Evolutionary conservation across 257 asterid species (phyloP).

Genomic region (Solanum habrochaites): DNA sequence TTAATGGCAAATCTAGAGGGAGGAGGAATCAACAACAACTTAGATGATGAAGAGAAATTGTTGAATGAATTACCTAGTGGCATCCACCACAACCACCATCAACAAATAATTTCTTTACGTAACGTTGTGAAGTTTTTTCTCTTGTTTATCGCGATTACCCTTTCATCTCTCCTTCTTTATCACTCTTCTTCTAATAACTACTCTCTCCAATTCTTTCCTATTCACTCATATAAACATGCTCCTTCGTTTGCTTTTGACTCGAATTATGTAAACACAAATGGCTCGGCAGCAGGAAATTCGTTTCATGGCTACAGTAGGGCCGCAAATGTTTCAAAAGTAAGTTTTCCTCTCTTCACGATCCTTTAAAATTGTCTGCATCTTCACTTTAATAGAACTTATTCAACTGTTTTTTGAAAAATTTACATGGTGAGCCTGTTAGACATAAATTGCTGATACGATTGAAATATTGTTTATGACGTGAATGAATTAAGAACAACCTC

Average conservation of each 20-base stretch:
- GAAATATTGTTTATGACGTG: no score
- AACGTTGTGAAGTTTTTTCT: not conserved
- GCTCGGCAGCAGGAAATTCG: not conserved
- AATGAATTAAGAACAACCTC: not conserved
- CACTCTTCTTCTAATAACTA: not conserved
- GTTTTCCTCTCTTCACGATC: not conserved
- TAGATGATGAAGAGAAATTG: not conserved
- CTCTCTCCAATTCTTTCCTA: not conserved
- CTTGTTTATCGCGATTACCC: not conserved
- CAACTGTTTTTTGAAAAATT: no score
- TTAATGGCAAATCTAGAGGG: not conserved
- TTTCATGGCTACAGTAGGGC: not conserved
- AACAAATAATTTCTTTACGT: not conserved
- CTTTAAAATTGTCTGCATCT: not conserved
- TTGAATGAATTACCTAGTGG: not conserved
- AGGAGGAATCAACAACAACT: not conserved
- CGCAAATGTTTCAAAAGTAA: not conserved
- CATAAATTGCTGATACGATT: not conserved
- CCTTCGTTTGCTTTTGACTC: not conserved
- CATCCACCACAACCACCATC: not conserved
- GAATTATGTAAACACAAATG: not conserved
- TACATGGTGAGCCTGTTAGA: no score
- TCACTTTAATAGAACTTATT: not conserved
- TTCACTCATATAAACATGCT: not conserved
- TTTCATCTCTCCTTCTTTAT: not conserved